Evolutionary conservation across 257 asterid genomes (phyloP), one percentile per base, ranked within the genome.

Genomic region (Phtheirospermum japonicum): DNA sequence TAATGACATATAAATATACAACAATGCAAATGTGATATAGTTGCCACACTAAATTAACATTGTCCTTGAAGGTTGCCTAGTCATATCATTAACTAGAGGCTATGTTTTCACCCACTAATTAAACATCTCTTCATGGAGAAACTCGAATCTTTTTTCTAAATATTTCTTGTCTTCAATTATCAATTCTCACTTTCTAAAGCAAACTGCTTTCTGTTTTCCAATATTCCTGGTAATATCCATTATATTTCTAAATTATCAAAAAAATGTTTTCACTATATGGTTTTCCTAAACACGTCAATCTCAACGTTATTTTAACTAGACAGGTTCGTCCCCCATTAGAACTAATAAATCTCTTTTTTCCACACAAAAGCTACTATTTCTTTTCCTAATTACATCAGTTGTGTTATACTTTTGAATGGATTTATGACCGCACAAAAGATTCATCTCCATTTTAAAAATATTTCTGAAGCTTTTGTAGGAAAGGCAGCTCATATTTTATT

Each of bases 71-170:
- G 26, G 66, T 49, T 37, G 43, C 9, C 65, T n/a, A 5, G 36
- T 26, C 46, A 50, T 30, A n/a, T 14, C 45, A 68, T 46, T 37
- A 49, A 49, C 52, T 58, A 66, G 57, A 30, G 20, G 10, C 30
- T 43, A 61, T 33, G 36, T 45, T 61, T 9, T 28, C 59, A 26
- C 59, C 14, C 33, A 39, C 28, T 43, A 17, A 32, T 16, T 30
- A 7, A 66, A 62, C 67, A 62, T 30, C 33, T 16, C 2, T 13
- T 31, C 42, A 43, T 61, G 55, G 42, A 8, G 26, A 14, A 28
- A 14, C 32, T 17, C 16, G 4, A 20, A 20, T 20, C n/a, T 10
- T 7, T 18, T 7, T 16, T 43, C 40, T 42, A n/a, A n/a, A 33
- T 12, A 61, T 42, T 8, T 20, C 3, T 20, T n/a, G 10, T 2